Conservation (phyloP, 208 protist genomes). For the Tritrichomonas foetus region DNA sequence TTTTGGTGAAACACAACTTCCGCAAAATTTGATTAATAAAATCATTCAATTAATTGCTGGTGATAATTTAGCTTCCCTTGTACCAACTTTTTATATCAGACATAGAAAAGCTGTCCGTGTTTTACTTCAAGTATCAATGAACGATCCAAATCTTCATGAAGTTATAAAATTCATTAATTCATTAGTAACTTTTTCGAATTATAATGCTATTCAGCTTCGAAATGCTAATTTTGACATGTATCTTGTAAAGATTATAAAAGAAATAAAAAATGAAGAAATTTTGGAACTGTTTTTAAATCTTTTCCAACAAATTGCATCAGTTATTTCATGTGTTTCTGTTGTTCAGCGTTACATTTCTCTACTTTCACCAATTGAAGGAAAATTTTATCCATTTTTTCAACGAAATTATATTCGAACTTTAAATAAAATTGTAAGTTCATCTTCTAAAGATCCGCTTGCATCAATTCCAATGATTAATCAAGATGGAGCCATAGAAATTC, state of each 20-base stretch:
- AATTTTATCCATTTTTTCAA: background rate
- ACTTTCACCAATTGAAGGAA: background rate
- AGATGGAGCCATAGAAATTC: background rate
- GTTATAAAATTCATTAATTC: background rate
- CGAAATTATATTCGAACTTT: background rate
- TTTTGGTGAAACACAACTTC: too few relatives aligned
- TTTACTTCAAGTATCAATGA: background rate
- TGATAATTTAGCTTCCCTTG: background rate
- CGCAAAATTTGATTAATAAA: background rate
- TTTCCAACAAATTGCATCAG: background rate
- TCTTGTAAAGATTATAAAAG: background rate
- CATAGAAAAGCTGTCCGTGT: background rate
- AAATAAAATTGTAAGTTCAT: background rate
- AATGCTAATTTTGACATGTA: background rate
- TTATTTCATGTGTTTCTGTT: background rate
- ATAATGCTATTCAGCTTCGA: background rate
- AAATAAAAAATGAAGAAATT: background rate
- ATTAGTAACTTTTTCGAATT: background rate
- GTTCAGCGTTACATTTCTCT: background rate
- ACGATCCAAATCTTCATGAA: background rate
- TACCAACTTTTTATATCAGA: background rate
- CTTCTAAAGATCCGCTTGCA: background rate
- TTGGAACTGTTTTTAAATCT: too few relatives aligned
- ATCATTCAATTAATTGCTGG: slow-evolving; percentile 17
- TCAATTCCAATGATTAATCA: background rate